These are phyloP conservation scores for Hyparrhenia diplandra DNA, from an alignment of 176 grass and related monocot species.

Conservation along the genomic window DNA sequence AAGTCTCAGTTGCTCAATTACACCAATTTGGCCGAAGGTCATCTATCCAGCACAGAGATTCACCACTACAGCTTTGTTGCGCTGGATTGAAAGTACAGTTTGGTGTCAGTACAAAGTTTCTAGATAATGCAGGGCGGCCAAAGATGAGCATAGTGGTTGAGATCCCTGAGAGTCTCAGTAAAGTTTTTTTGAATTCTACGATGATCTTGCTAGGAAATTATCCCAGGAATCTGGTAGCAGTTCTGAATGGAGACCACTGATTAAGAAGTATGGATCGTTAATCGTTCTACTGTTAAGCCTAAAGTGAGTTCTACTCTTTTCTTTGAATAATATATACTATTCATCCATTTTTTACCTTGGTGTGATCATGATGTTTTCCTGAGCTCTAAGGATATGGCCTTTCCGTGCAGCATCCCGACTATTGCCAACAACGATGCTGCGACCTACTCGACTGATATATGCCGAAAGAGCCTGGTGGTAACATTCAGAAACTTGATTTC, in stretches of 20 bases:
- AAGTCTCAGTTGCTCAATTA: slow-evolving; percentile 32
- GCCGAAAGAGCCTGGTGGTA: slow-evolving; percentile 49
- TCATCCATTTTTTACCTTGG: slow-evolving; percentile 5
- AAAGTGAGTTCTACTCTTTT: slow-evolving; percentile 44
- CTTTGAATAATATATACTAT: neutral
- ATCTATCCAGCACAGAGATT: slow-evolving; percentile 51
- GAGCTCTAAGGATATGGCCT: neutral
- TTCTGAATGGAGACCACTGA: slow-evolving; percentile 76
- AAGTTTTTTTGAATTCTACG: slow-evolving; percentile 70
- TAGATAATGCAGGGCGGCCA: slow-evolving; percentile 60
- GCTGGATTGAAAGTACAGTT: slow-evolving; percentile 52
- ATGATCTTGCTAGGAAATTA: slow-evolving; percentile 51
- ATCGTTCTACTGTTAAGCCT: slow-evolving; percentile 50
- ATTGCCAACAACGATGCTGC: slow-evolving; percentile 17
- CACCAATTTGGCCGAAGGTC: slow-evolving; percentile 49
- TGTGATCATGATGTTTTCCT: neutral
- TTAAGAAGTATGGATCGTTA: slow-evolving; percentile 62
- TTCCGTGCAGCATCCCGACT: slow-evolving; percentile 67
- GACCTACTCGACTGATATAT: slow-evolving; percentile 71
- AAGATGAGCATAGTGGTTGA: slow-evolving; percentile 72
- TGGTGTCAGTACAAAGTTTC: slow-evolving; percentile 64
- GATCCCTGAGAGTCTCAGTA: slow-evolving; percentile 59
- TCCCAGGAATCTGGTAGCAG: slow-evolving; percentile 62
- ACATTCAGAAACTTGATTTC: slow-evolving; percentile 69
- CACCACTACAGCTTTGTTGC: slow-evolving; percentile 55